Conservation (phyloP, 2,329 filamentous ascomycete genomes). For the Fusarium caatingaense region DNA sequence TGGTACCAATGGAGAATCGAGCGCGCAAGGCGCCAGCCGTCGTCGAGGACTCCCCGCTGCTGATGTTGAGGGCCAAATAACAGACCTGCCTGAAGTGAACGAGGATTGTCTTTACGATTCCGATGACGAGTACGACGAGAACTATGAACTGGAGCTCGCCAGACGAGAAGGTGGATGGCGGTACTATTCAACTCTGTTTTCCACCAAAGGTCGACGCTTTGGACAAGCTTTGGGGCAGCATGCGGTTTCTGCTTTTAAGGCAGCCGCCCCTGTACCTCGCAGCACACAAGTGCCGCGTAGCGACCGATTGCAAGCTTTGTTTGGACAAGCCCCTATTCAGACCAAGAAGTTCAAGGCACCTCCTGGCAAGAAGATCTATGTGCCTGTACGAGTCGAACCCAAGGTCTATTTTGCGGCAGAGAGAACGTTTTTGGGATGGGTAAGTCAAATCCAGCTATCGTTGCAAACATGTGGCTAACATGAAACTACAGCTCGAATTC, state of each 20-base stretch:
- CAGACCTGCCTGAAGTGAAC: slow-evolving; percentile 66
- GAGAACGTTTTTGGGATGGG: slow-evolving; percentile 94
- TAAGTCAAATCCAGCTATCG: slow-evolving; percentile 56
- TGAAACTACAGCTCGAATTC: slow-evolving; percentile 79
- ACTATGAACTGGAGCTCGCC: slow-evolving; percentile 81
- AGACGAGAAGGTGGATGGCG: slow-evolving; percentile 79
- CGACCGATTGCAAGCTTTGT: slow-evolving; percentile 64
- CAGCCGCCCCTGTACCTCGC: slow-evolving; percentile 66
- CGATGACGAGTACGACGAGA: slow-evolving; percentile 78
- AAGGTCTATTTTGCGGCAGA: slow-evolving; percentile 98
- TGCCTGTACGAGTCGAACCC: slow-evolving; percentile 93
- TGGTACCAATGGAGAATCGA: slow-evolving; percentile 52
- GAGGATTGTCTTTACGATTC: slow-evolving; percentile 95
- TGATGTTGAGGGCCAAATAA: slow-evolving; percentile 88
- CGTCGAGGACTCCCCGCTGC: slow-evolving; percentile 56
- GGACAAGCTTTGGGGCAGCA: slow-evolving; percentile 58
- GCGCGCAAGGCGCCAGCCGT: slow-evolving; percentile 51
- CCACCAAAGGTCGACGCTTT: slow-evolving; percentile 57
- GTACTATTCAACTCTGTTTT: slow-evolving; percentile 73
- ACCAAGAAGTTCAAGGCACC: slow-evolving; percentile 76
- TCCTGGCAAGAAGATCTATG: slow-evolving; percentile 91
- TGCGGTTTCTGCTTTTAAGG: slow-evolving; percentile 58
- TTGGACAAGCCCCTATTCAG: slow-evolving; percentile 66
- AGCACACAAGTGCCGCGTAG: slow-evolving; percentile 67
- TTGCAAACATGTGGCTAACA: slow-evolving; percentile 1